Evolutionary conservation across 2,329 filamentous ascomycete genomes (phyloP).

Genomic region (Aspergillus ochraceus): DNA sequence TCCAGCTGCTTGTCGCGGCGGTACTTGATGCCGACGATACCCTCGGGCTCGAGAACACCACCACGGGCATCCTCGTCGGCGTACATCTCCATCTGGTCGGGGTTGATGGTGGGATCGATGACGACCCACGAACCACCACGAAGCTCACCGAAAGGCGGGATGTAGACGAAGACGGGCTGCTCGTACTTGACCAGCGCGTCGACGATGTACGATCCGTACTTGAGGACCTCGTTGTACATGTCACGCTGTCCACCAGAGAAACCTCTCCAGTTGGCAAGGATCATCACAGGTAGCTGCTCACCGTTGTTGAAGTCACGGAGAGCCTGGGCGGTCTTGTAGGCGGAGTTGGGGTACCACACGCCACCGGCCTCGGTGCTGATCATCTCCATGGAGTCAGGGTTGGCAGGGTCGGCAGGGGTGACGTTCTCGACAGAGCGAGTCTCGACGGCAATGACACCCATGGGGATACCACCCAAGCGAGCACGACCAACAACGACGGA

Average conservation of each 20-base stretch:
- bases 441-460: constrained; percentile 98
- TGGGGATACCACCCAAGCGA: constrained; percentile 92
- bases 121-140: constrained; percentile 99
- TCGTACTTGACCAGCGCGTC: constrained; percentile 97
- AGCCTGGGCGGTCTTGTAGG: constrained; percentile 98
- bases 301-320: constrained; percentile 99
- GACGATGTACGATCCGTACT: constrained; percentile 99
- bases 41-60: constrained; percentile 96
- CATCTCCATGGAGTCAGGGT: constrained; percentile 97
- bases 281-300: constrained; percentile 97
- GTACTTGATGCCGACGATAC: constrained; percentile 98
- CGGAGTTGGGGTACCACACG: constrained; percentile 99
- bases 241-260: constrained; percentile 99
- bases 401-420: constrained; percentile 93
- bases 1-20: constrained; percentile 95
- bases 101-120: constrained; percentile 97
- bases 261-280: constrained; percentile 99
- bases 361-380: constrained; percentile 92
- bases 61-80: constrained; percentile 91
- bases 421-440: constrained; percentile 95
- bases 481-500: constrained; percentile 96
- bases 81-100: constrained; percentile 98
- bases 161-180: constrained; percentile 98
- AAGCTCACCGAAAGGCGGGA: constrained; percentile 92
- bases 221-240: constrained; percentile 99